These are phyloP conservation scores for Lodderomyces theae DNA, from an alignment of 1,139 yeast species.

Conservation along the genomic window DNA sequence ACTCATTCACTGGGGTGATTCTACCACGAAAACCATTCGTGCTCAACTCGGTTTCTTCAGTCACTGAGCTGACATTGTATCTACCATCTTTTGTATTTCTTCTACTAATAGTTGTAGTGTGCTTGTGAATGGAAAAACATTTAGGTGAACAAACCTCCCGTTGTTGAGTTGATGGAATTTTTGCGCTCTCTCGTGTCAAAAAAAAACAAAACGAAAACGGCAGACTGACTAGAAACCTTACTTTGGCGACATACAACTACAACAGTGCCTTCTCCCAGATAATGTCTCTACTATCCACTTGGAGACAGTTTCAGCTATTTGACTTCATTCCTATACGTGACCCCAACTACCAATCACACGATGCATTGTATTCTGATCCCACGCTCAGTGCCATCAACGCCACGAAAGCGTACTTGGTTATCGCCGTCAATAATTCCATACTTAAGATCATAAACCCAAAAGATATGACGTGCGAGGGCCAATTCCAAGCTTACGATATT, in stretches of 20 bases:
- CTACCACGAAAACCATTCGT: slow-evolving; percentile 9
- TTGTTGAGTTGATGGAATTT: too few relatives aligned
- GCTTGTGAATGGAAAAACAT: background rate
- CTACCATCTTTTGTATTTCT: background rate
- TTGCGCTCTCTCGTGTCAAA: background rate
- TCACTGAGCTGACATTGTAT: background rate
- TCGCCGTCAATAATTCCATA: slow-evolving; percentile 56
- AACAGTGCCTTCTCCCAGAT: too few relatives aligned
- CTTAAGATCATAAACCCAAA: slow-evolving; percentile 50
- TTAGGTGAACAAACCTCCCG: background rate
- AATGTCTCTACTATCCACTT: slow-evolving; percentile 37
- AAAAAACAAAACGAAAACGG: background rate
- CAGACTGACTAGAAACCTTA: too few relatives aligned
- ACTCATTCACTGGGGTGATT: slow-evolving; percentile 14
- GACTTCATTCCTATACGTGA: slow-evolving; percentile 82
- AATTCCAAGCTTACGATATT: slow-evolving; percentile 63
- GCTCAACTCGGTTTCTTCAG: background rate
- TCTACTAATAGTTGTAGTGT: background rate
- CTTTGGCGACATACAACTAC: too few relatives aligned
- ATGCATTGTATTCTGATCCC: slow-evolving; percentile 78
- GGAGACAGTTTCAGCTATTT: slow-evolving; percentile 90
- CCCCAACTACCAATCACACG: slow-evolving; percentile 63
- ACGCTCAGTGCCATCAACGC: slow-evolving; percentile 61
- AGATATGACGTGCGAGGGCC: slow-evolving; percentile 30
- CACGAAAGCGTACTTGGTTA: slow-evolving; percentile 50